Base-by-base conservation (phyloP, 2,329 filamentous ascomycete genomes). In the Alternaria atra region DNA sequence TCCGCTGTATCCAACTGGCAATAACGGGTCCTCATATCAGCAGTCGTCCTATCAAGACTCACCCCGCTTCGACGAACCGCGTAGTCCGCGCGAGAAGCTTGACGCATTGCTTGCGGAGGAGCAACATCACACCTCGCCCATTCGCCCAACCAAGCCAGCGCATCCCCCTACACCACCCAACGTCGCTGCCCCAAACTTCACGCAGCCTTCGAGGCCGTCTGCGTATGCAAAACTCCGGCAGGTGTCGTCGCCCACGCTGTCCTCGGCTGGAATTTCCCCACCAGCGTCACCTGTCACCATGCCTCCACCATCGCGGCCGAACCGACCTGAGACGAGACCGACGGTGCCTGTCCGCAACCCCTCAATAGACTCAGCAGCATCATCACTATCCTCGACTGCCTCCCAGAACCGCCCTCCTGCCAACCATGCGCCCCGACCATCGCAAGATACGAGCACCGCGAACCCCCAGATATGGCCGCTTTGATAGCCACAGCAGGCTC, bases 291-390 rank as follows among this genome's bases (percentile, higher is more conserved):
- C 71, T 63, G 54, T 67, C 61, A 73, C 70, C 65, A 79, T 79
- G 75, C 74, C 74, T 59, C 68, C 78, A 15, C 69, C 71, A 7
- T 76, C 77, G 53, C 74, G 75, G 46, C 70, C 79, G 48, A 72
- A 69, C 64, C 73, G 77, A 46, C 74, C 72, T 48, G 73, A 76
- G 42, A 69, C 68, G 29, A 72, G 65, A 56, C 76, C 68, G 30
- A 71, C 67, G 32, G 70, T 60, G 34, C 74, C 73, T 35, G 87
- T 90, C 57, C 89, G 94, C 71, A 97, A 91, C 57, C 91, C 91
- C 4, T 97, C 94, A 10, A 94, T 97, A 72, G 94, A 98, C 78
- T 97, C 94, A 10, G 91, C 92, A n/a, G 90, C 96, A 47, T 97
- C 94, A 12, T 82, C 82, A 6, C 71, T 82, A 58, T 83, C 82